Conservation (phyloP, 306 rosid species). For the Ziziphus jujuba region DNA sequence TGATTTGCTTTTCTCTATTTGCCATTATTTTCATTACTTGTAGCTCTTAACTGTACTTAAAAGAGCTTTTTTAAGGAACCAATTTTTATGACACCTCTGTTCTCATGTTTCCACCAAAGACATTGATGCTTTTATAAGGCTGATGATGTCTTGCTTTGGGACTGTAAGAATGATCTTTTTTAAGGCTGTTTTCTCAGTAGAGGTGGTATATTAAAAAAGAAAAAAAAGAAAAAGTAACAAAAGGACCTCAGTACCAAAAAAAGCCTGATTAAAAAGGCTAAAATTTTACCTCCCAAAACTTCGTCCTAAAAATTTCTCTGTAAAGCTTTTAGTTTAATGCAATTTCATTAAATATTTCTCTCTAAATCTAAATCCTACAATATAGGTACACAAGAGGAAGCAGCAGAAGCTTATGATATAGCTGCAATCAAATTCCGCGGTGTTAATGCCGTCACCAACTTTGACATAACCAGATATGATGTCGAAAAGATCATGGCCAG, state of each 20-base stretch:
- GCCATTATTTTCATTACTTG: too few relatives aligned
- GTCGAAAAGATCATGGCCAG: constrained; percentile 93
- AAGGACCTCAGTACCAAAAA: constrained; percentile 21
- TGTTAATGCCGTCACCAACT: constrained; percentile 81
- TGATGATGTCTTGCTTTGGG: constrained; percentile 42
- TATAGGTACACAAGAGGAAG: constrained; percentile 99
- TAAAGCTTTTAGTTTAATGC: background rate
- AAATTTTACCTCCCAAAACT: background rate
- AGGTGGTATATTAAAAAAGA: too few relatives aligned
- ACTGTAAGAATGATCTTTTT: constrained; percentile 34
- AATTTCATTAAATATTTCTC: background rate
- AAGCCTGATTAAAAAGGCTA: constrained; percentile 28
- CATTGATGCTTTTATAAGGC: constrained; percentile 53
- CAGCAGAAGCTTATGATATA: constrained; percentile 94
- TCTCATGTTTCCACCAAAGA: constrained; percentile 30
- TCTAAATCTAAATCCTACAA: constrained; percentile 9
- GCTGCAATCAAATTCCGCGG: constrained; percentile 98
- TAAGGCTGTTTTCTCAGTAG: constrained; percentile 43
- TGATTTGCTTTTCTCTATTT: background rate
- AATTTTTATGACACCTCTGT: constrained; percentile 27
- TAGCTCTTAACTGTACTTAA: constrained; percentile 4
- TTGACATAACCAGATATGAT: constrained; percentile 81
- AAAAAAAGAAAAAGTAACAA: background rate
- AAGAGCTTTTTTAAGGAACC: constrained; percentile 6
- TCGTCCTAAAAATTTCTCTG: background rate